Conservation (phyloP, 1,284 basidiomycete genomes). For the Sanghuangporus sanghuang region DNA sequence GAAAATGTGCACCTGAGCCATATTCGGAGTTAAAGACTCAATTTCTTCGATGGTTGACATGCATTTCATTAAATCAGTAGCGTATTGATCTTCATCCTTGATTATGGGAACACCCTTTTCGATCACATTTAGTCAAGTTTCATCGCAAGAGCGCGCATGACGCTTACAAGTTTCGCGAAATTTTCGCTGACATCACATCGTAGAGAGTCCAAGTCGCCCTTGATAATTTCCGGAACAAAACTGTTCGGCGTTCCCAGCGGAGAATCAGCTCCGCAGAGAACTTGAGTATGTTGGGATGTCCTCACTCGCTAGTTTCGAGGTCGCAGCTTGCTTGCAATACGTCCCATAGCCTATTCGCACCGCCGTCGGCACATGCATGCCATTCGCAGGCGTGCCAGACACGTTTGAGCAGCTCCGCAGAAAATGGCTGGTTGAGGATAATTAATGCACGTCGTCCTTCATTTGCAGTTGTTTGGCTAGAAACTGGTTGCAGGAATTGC, state of each 20-base stretch:
- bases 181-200: slow-evolving; percentile 67
- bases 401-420: slow-evolving; percentile 50
- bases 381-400: slow-evolving; percentile 67
- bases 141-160: background rate
- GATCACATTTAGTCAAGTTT: background rate
- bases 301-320: slow-evolving; percentile 24
- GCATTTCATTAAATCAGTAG: slow-evolving; percentile 96
- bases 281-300: background rate
- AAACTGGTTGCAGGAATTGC: background rate
- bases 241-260: slow-evolving; percentile 29
- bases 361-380: slow-evolving; percentile 88
- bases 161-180: slow-evolving; percentile 56
- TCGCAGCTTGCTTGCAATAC: slow-evolving; percentile 29
- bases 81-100: slow-evolving; percentile 69
- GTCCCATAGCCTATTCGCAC: slow-evolving; percentile 85
- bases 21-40: slow-evolving; percentile 34
- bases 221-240: slow-evolving; percentile 81
- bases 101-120: slow-evolving; percentile 63
- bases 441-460: slow-evolving; percentile 52
- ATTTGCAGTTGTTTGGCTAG: background rate
- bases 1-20: slow-evolving; percentile 27
- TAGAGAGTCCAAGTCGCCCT: slow-evolving; percentile 91
- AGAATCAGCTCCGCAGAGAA: background rate
- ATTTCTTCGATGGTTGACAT: slow-evolving; percentile 58
- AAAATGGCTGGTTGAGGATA: slow-evolving; percentile 87